Conservation (phyloP, 306 rosid genomes). For the Prunus persica region Prunus_persica_NCBIv2 NC_034014.1:22568501-22569000, state of each 20-base stretch:
- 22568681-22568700: neutral
- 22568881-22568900: neutral
- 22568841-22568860: neutral
- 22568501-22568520: too few relatives aligned
- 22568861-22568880: neutral
- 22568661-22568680: neutral
- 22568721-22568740: neutral
- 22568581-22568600: neutral
- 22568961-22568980: neutral
- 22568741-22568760: constrained; percentile 46
- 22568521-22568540: too few relatives aligned
- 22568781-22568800: constrained; percentile 30
- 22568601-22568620: neutral
- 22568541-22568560: neutral
- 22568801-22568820: neutral
- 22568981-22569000: neutral
- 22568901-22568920: constrained; percentile 1
- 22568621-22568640: neutral
- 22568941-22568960: neutral
- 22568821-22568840: neutral
- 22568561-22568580: neutral
- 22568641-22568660: too few relatives aligned
- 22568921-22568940: neutral
- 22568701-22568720: neutral
- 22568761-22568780: constrained; percentile 35